phyloP scores from a whole-genome alignment of 2,329 filamentous ascomycete species.

The Colletotrichum caudatum region DNA sequence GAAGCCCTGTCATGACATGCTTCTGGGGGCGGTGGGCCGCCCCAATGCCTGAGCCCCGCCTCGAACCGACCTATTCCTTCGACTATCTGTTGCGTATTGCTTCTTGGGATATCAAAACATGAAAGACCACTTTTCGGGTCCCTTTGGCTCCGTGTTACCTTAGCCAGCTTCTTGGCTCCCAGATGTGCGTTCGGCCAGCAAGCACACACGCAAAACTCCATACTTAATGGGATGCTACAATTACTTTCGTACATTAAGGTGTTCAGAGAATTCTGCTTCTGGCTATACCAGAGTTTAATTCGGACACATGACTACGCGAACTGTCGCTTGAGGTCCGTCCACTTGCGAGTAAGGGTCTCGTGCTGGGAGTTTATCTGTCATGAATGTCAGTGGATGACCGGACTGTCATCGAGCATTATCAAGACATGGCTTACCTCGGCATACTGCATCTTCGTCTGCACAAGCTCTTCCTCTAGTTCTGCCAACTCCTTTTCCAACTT shows the following conservation, averaged over 20 bases:
- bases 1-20: neutral
- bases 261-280: slow-evolving; percentile 40
- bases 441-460: slow-evolving; percentile 93
- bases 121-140: slow-evolving; percentile 11
- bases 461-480: slow-evolving; percentile 92
- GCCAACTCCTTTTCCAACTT: slow-evolving; percentile 88
- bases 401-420: slow-evolving; percentile 1
- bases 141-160: slow-evolving; percentile 7
- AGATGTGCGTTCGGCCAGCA: slow-evolving; percentile 40
- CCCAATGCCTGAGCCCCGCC: neutral
- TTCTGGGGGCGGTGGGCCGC: slow-evolving; percentile 3
- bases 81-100: slow-evolving; percentile 15
- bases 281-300: slow-evolving; percentile 29
- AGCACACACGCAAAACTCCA: slow-evolving; percentile 38
- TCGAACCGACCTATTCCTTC: slow-evolving; percentile 10
- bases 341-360: slow-evolving; percentile 80
- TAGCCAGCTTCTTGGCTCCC: slow-evolving; percentile 28
- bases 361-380: slow-evolving; percentile 76
- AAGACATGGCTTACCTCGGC: slow-evolving; percentile 81
- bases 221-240: slow-evolving; percentile 35
- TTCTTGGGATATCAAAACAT: slow-evolving; percentile 37
- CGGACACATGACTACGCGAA: slow-evolving; percentile 55
- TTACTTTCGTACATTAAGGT: slow-evolving; percentile 43
- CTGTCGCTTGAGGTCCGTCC: slow-evolving; percentile 77
- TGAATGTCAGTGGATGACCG: slow-evolving; percentile 9